Evolutionary conservation across 1,139 yeast genomes (phyloP).

Genomic region (Pneumocystis canis): DNA sequence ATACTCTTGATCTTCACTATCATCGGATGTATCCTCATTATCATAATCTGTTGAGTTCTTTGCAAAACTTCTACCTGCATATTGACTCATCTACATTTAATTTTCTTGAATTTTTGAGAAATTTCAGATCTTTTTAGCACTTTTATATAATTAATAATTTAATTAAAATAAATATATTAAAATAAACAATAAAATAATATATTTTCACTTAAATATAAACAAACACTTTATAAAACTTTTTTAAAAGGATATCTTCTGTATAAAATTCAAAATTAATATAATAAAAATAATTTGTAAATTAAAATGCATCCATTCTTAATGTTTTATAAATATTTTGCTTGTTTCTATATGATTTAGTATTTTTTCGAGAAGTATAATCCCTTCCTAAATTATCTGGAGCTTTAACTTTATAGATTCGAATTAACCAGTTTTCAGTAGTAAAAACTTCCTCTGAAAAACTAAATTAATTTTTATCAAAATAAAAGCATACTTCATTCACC

Average conservation of each 20-base stretch:
- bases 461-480: conserved; percentile 27
- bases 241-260: background rate
- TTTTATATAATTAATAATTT: too few species aligned
- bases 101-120: background rate
- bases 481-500: background rate
- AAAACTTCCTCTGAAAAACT: conserved; percentile 84
- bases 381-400: conserved; percentile 81
- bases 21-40: conserved; percentile 6
- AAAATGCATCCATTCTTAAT: background rate
- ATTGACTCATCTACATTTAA: background rate
- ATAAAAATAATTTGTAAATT: background rate
- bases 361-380: conserved; percentile 24
- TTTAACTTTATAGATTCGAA: conserved; percentile 84
- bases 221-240: too few species aligned
- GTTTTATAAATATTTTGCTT: background rate
- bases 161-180: too few species aligned
- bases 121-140: too few species aligned
- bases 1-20: conserved; percentile 8
- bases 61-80: background rate
- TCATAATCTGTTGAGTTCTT: conserved; percentile 1
- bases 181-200: too few species aligned
- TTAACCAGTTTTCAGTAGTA: conserved; percentile 93
- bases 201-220: too few species aligned
- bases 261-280: background rate
- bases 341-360: background rate